phyloP scores from a whole-genome alignment of 345 rosid species.

The Gossypium herbaceum region DNA sequence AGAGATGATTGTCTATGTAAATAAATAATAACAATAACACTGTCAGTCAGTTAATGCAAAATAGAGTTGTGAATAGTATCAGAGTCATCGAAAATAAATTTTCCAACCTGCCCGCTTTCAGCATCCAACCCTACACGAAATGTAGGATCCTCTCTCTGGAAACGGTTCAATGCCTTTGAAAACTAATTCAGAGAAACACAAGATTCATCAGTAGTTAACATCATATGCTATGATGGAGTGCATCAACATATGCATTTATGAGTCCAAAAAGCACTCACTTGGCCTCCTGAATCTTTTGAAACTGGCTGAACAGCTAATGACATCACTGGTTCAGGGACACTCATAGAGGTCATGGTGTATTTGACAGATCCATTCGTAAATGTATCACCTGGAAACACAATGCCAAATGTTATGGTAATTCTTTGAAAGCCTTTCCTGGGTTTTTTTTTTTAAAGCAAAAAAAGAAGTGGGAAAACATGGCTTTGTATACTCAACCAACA shows the following conservation, averaged over 20 bases:
- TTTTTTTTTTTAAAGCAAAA: background rate
- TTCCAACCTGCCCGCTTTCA: slow-evolving; percentile 85
- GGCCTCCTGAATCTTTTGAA: slow-evolving; percentile 95
- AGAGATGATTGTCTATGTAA: slow-evolving; percentile 84
- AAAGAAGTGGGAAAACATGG: background rate
- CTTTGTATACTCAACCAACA: background rate
- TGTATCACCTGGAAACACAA: slow-evolving; percentile 63
- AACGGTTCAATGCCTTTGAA: slow-evolving; percentile 95
- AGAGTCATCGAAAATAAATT: background rate
- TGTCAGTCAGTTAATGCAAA: slow-evolving; percentile 1
- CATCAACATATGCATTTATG: background rate
- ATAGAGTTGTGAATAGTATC: background rate
- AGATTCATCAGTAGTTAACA: slow-evolving; percentile 9
- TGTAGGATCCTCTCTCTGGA: slow-evolving; percentile 95
- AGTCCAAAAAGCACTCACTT: slow-evolving; percentile 46
- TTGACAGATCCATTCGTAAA: slow-evolving; percentile 93
- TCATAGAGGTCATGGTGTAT: slow-evolving; percentile 99
- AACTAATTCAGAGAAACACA: slow-evolving; percentile 43
- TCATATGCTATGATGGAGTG: background rate
- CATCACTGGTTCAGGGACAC: slow-evolving; percentile 99
- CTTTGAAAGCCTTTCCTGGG: background rate
- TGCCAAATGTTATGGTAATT: background rate
- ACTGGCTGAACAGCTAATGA: slow-evolving; percentile 95
- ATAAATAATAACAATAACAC: slow-evolving; percentile 6
- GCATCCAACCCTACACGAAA: slow-evolving; percentile 98